Conservation (phyloP, 768 basidiomycete genomes). For the Lentinus tigrinus region DNA sequence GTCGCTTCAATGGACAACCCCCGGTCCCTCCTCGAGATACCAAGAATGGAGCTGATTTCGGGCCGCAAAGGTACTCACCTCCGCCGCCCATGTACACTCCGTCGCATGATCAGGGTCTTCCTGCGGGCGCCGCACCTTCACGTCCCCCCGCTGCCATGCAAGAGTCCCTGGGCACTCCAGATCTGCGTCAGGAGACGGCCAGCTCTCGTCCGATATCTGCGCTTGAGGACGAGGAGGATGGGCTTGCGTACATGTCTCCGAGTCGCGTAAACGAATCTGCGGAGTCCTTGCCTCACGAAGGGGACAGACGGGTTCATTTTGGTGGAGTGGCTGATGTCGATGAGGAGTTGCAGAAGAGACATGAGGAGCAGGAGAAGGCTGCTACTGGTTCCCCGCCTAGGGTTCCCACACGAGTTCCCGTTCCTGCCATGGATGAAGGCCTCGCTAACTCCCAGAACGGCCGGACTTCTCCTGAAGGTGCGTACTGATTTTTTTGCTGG, state of each 20-base stretch:
- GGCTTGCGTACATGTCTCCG: constrained; percentile 29
- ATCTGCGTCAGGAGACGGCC: not conserved
- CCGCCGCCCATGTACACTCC: constrained; percentile 33
- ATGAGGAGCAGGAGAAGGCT: constrained; percentile 1
- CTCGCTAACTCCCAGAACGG: not conserved
- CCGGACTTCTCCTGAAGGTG: constrained; percentile 6
- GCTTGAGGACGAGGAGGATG: constrained; percentile 24
- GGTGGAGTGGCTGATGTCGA: constrained; percentile 41
- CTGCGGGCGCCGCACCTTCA: constrained; percentile 41
- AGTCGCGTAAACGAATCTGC: constrained; percentile 13
- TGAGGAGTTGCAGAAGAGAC: constrained; percentile 31
- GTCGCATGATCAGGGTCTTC: constrained; percentile 34
- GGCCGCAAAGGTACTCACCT: constrained; percentile 30
- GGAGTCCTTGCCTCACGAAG: constrained; percentile 5
- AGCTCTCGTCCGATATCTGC: constrained; percentile 10
- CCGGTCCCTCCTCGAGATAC: not conserved
- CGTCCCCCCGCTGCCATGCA: constrained; percentile 17
- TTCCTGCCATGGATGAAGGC: not conserved
- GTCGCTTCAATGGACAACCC: not conserved
- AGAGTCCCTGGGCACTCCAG: not conserved
- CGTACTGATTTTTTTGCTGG: too few relatives aligned
- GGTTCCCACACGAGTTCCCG: constrained; percentile 4
- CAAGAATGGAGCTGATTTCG: constrained; percentile 6
- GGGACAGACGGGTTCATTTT: constrained; percentile 43
- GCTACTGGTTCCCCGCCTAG: constrained; percentile 3